Base-by-base conservation (phyloP, 2,329 filamentous ascomycete species). In the Aspergillus sp. region DNA sequence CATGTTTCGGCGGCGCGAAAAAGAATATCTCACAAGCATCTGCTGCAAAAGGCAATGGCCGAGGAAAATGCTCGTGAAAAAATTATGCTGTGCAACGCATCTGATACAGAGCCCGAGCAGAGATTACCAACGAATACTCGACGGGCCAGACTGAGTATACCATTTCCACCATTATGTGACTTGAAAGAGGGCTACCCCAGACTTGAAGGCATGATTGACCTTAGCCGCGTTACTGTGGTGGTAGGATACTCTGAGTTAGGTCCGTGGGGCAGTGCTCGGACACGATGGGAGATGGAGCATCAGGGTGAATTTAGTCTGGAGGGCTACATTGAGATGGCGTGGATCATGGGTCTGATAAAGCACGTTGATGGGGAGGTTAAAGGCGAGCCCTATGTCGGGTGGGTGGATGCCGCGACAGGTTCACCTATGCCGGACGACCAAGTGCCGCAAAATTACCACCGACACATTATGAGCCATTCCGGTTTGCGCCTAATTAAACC, bases 331-430 rank as follows among this genome's bases (percentile, higher is more conserved):
- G 95, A 99, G 78, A 99, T 99, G 93, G 92, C 95, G 24, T 99
- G 95, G 95, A 90, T 99, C 75, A 99, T 98, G 93, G 95, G 95
- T 71, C 85, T 98, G 57, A 98, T 99, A 81, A 96, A 93, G 83
- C 96, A 99, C 76, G 90, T 96, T 81, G 97, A 98, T 67, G 93
- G 93, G 15, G 87, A 88, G 26, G 85, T 98, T 73, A 98, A 98
- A 81, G 93, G 93, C 73, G 89, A 96, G 80, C 89, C 89, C 62
- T 98, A 98, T 80, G 91, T 93, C 66, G 95, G 95, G 67, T 99
- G 81, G 63, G 43, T 63, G n/a, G 61, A 64, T 30, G 9, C 44
- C 17, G 47, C 51, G 4, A 59, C 59, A 3, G 15, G 49, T 6
- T 43, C 41, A 7, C 63, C 63, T 6, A 32, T 64, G n/a, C 38